Evolutionary conservation across 371 early-diverging fungal species (phyloP).

Genomic region (Haplosporangium sp.): DNA sequence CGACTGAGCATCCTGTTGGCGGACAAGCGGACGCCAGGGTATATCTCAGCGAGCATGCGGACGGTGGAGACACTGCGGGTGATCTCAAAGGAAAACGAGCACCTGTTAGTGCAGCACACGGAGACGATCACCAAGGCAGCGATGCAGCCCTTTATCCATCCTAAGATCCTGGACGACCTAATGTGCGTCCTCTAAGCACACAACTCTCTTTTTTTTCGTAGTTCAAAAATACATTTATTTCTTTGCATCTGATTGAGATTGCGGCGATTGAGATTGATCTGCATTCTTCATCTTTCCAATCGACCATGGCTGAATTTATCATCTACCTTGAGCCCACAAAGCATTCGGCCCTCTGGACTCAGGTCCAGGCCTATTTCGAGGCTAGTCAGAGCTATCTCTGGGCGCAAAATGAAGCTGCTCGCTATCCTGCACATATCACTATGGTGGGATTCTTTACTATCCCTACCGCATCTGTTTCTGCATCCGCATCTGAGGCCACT

Average conservation of each 20-base stretch:
- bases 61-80: slow-evolving; percentile 51
- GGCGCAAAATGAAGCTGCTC: slow-evolving; percentile 29
- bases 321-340: slow-evolving; percentile 33
- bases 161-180: slow-evolving; percentile 40
- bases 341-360: slow-evolving; percentile 12
- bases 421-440: slow-evolving; percentile 44
- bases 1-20: slow-evolving; percentile 63
- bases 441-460: slow-evolving; percentile 49
- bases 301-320: slow-evolving; percentile 27
- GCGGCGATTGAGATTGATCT: not conserved
- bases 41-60: slow-evolving; percentile 44
- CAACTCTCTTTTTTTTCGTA: slow-evolving; percentile 1
- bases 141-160: slow-evolving; percentile 49
- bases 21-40: slow-evolving; percentile 59
- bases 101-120: slow-evolving; percentile 49
- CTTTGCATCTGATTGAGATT: not conserved
- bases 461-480: slow-evolving; percentile 11
- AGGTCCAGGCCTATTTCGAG: slow-evolving; percentile 8
- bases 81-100: slow-evolving; percentile 49
- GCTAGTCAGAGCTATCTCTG: slow-evolving; percentile 5
- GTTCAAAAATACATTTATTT: not conserved
- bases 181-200: slow-evolving; percentile 38
- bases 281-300: not conserved
- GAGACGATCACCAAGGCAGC: slow-evolving; percentile 52
- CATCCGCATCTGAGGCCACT: not conserved